A percentile compares a stretch with the other conserved stretches of the same genome.
phyloP scores from a whole-genome alignment of 257 asterid species.

The Scutellaria baicalensis region DNA sequence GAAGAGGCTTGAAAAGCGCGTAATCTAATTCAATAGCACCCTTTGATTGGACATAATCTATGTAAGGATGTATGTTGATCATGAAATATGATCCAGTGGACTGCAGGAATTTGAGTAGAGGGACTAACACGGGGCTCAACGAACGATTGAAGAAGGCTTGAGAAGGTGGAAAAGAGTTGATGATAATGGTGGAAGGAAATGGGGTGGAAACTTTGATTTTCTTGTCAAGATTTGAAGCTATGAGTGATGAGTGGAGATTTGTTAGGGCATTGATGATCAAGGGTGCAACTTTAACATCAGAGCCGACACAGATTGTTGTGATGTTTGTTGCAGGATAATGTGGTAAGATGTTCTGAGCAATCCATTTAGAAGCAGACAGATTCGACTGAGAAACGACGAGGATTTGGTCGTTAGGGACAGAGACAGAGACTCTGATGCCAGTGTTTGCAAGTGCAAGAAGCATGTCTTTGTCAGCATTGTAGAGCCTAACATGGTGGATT shows the following conservation, averaged over 20 bases:
- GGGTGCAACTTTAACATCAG: constrained; percentile 34
- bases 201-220: constrained; percentile 62
- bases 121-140: constrained; percentile 32
- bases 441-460: constrained; percentile 68
- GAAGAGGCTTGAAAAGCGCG: constrained; percentile 60
- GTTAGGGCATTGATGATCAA: constrained; percentile 46
- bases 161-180: constrained; percentile 60
- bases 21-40: constrained; percentile 59
- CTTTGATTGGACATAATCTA: constrained; percentile 44
- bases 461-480: constrained; percentile 55
- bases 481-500: constrained; percentile 49
- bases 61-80: constrained; percentile 61
- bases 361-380: constrained; percentile 67
- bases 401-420: constrained; percentile 61
- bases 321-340: constrained; percentile 65
- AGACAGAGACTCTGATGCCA: constrained; percentile 41
- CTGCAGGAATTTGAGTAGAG: constrained; percentile 52
- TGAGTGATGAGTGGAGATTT: constrained; percentile 49
- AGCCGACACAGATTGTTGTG: constrained; percentile 55
- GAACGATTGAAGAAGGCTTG: constrained; percentile 60
- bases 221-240: constrained; percentile 50
- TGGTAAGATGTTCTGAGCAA: constrained; percentile 46
- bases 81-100: constrained; percentile 48
- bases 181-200: constrained; percentile 46
- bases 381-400: constrained; percentile 53